Percentiles rank a stretch among this genome's conserved stretches.
Evolutionary conservation across 2,329 filamentous ascomycete species (phyloP).

Genomic region (Pezizomycotina sp.): DNA sequence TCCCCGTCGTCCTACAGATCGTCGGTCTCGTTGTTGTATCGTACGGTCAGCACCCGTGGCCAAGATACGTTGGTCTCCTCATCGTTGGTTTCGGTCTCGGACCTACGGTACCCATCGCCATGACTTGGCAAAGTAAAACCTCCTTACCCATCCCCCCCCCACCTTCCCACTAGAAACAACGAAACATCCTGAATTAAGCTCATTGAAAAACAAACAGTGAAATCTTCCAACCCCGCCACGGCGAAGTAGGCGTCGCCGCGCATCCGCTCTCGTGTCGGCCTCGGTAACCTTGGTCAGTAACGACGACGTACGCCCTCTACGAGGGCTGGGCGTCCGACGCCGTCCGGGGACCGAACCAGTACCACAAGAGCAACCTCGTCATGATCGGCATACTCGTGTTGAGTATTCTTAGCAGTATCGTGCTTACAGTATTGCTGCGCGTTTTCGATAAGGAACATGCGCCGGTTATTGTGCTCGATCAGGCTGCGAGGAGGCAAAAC

Average conservation of each 20-base stretch:
- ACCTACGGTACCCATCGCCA: constrained; percentile 79
- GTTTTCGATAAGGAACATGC: too few species aligned
- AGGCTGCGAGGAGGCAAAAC: too few species aligned
- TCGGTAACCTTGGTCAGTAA: constrained; percentile 58
- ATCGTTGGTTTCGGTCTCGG: constrained; percentile 82
- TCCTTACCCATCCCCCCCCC: neutral
- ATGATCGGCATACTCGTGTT: constrained; percentile 73
- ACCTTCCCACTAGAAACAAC: neutral
- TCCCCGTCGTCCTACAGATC: constrained; percentile 62
- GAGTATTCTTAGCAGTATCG: constrained; percentile 46
- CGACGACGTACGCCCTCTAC: constrained; percentile 64
- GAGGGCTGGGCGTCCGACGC: constrained; percentile 69
- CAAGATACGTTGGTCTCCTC: constrained; percentile 72
- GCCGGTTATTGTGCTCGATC: too few species aligned
- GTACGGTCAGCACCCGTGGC: constrained; percentile 54
- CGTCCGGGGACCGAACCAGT: constrained; percentile 49
- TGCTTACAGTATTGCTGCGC: constrained; percentile 9
- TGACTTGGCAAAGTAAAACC: constrained; percentile 57
- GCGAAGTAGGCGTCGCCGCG: constrained; percentile 77
- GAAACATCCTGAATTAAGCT: neutral
- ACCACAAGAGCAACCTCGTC: constrained; percentile 65
- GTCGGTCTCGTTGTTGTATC: constrained; percentile 63
- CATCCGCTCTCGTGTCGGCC: constrained; percentile 71
- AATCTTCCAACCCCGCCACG: constrained; percentile 76
- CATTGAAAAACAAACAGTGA: constrained; percentile 32